Evolutionary conservation across 1,284 basidiomycete species (phyloP).

Genomic region (Papiliotrema fonsecae): DNA sequence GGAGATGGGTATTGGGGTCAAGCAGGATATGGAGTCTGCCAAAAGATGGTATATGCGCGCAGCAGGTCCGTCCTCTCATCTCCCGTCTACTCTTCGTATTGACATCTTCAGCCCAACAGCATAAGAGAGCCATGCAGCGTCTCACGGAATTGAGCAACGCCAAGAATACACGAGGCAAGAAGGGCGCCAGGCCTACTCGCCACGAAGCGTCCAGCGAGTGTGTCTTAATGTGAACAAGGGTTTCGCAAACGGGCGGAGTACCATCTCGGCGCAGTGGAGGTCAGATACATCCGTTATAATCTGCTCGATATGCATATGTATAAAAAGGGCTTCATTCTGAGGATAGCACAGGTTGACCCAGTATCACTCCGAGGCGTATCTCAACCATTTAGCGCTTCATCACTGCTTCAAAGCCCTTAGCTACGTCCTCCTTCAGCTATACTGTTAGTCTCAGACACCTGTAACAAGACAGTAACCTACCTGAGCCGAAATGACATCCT

Average conservation of each 20-base stretch:
- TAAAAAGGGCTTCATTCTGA: no score
- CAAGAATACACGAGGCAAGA: conserved; percentile 43
- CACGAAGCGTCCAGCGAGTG: conserved; percentile 90
- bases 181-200: conserved; percentile 71
- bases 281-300: no score
- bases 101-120: conserved; percentile 33
- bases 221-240: conserved; percentile 59
- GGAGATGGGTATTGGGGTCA: conserved; percentile 96
- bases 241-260: background rate
- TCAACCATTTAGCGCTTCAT: conserved; percentile 4
- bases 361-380: no score
- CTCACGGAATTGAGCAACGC: conserved; percentile 64
- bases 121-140: conserved; percentile 65
- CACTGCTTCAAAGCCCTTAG: conserved; percentile 23
- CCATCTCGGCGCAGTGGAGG: no score
- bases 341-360: no score
- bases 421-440: conserved; percentile 38
- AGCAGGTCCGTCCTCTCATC: conserved; percentile 74
- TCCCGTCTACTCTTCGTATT: background rate
- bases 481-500: conserved; percentile 43
- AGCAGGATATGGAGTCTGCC: conserved; percentile 90
- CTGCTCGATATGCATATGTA: background rate
- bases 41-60: conserved; percentile 99
- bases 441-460: background rate
- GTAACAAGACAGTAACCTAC: conserved; percentile 16